Base-by-base conservation (phyloP, 345 rosid species). In the Melaleuca quinquenervia region DNA sequence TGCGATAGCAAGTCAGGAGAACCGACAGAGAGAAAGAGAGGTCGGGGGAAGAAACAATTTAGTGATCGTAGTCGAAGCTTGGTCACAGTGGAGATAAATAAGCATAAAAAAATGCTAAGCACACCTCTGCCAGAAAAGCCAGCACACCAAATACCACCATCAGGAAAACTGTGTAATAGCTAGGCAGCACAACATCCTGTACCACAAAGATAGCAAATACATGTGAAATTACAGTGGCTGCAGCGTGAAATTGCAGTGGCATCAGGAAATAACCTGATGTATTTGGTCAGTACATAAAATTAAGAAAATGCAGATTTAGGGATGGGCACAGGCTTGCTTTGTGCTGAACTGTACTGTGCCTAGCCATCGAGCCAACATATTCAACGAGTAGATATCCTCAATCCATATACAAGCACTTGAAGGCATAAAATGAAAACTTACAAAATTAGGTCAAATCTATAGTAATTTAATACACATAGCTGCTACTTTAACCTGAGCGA, bases 41-140 rank as follows among this genome's bases (percentile, higher is more conserved):
- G 11, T 27, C 13, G 14, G 32, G 74, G 75, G 75, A 21, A 26
- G 75, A 20, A 7, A 9, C 6, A 29, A 64, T 64, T 29, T 64
- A 29, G 44, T 64, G 76, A 16, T 45, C 32, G 76, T 32, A 32
- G 44, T 70, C 45, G n/a, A 32, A 70, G 78, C 45, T 70, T 36
- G 26, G 26, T 70, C 20, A 70, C 70, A 9, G 7, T 18, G 78
- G 45, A 70, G 78, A 76, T 15, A 50, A 11, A 52, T 21, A 32
- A 82, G 76, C 26, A 82, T 64, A 48, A 58, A n/a, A n/a, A 48
- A 18, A 52, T 51, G 62, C 45, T 82, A 82, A 44, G 16, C 89
- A 62, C 82, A 95, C 99, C 99, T 96, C 98, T 3, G 94, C 96
- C 49, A 91, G 90, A 90, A 96, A 95, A 62, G 99, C 94, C 76